Evolutionary conservation across 768 basidiomycete genomes (phyloP).

Genomic region (Pleurotus sapidus): DNA sequence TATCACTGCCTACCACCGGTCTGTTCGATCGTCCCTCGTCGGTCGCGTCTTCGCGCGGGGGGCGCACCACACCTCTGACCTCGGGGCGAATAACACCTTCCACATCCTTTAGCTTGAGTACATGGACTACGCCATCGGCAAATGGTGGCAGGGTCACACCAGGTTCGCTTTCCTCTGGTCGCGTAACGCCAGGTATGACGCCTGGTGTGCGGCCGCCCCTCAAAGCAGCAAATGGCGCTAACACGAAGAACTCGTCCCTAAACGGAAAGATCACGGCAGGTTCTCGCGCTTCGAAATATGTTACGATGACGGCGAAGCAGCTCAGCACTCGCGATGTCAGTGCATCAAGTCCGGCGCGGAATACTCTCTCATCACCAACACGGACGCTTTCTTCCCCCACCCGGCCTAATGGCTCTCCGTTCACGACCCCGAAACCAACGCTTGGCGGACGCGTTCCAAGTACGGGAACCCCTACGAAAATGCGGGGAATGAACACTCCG

Average conservation of each 20-base stretch:
- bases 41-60: constrained; percentile 69
- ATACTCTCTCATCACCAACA: constrained; percentile 23
- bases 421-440: constrained; percentile 64
- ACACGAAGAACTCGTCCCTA: constrained; percentile 26
- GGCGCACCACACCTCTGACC: constrained; percentile 58
- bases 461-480: constrained; percentile 29
- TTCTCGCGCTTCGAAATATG: constrained; percentile 81
- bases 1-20: constrained; percentile 74
- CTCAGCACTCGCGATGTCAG: constrained; percentile 47
- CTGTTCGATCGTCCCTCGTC: constrained; percentile 65
- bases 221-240: constrained; percentile 13
- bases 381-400: constrained; percentile 38
- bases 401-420: constrained; percentile 57
- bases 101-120: constrained; percentile 26
- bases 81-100: constrained; percentile 54
- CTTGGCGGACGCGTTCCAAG: constrained; percentile 29
- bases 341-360: constrained; percentile 28
- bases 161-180: constrained; percentile 32
- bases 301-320: constrained; percentile 82
- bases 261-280: constrained; percentile 67
- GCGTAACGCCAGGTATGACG: constrained; percentile 36
- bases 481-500: constrained; percentile 50
- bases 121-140: constrained; percentile 27
- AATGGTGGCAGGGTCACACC: constrained; percentile 14
- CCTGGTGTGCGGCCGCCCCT: constrained; percentile 30